phyloP scores from a whole-genome alignment of 306 rosid species.

The Malus sieversii region DNA sequence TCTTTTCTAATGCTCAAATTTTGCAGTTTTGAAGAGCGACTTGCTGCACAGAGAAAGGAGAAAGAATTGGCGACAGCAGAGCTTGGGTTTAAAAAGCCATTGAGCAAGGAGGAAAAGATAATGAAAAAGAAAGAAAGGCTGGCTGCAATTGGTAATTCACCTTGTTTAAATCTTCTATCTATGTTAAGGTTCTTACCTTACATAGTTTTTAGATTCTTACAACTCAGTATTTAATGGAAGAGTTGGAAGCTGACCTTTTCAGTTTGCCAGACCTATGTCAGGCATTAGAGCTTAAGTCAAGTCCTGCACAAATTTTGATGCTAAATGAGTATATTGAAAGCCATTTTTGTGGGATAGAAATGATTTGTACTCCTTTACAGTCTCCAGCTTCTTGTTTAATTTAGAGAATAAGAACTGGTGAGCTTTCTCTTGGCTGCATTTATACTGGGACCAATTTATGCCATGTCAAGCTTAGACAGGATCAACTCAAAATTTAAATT shows the following conservation, averaged over 20 bases:
- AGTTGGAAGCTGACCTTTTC: neutral
- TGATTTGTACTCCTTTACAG: neutral
- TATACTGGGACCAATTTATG: neutral
- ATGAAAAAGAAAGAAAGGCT: slow-evolving; percentile 88
- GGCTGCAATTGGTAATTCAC: slow-evolving; percentile 89
- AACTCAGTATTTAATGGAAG: neutral
- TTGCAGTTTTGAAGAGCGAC: slow-evolving; percentile 90
- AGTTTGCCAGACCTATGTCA: neutral
- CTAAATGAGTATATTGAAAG: neutral
- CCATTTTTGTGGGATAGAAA: neutral
- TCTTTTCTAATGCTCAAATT: neutral
- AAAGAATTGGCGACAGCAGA: slow-evolving; percentile 62
- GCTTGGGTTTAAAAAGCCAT: slow-evolving; percentile 78
- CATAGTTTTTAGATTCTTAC: neutral
- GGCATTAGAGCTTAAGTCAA: neutral
- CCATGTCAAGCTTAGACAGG: neutral
- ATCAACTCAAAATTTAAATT: neutral
- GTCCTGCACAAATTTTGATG: neutral
- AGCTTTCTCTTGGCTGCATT: neutral
- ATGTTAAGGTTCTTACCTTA: neutral
- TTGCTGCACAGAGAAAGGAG: slow-evolving; percentile 90
- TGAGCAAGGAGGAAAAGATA: slow-evolving; percentile 83
- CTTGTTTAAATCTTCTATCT: slow-evolving; percentile 3
- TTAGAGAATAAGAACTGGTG: neutral
- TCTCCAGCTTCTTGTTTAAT: neutral